Evolutionary conservation across 495 filamentous ascomycete genomes (phyloP), one percentile per base, ranked within the genome.

Genomic region (Platismatia glauca): DNA sequence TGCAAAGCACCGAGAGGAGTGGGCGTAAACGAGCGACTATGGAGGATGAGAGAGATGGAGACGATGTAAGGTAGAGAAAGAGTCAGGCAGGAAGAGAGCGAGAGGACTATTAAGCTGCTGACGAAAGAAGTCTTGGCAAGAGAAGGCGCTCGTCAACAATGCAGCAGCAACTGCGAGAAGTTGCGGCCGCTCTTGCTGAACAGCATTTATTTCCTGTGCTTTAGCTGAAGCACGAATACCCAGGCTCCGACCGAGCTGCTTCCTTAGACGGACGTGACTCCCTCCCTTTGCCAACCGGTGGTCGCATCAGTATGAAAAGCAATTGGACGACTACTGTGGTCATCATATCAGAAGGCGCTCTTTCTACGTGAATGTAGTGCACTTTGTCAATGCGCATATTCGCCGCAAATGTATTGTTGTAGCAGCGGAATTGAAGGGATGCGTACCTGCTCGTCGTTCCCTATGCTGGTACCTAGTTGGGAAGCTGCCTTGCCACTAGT

Each of bases 1-100:
- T 48, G 31, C 13, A 57, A 44, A 33, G 35, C n/a, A 53, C 33
- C 9, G 41, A 50, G 16, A 56, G 33, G 34, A 57, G n/a, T 39
- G 15, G 16, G 24, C 34, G 50, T 39, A 55, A 64, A 64, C 57
- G 63, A 64, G 50, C 57, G 63, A 55, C 48, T 57, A 22, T 35
- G 39, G 16, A n/a, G 18, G 31, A 53, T 31, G 29, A 20, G 50
- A 33, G 15, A 33, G 29, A 39, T 44, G 37, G 55, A 50, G 48
- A 38, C 48, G 62, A 64, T 60, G 58, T 55, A 41, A 46, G 57
- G 48, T 55, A 55, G 48, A 57, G 22, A 12, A 57, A 48, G 29
- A 20, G 13, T 46, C 22, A 5, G 35, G 46, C 16, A 44, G 50
- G 34, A 50, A 37, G 41, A 33, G 20, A 20, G 16, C 29, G 41